Conservation (phyloP, 805 yeast species). For the Yamadazyma kitorensis region DNA sequence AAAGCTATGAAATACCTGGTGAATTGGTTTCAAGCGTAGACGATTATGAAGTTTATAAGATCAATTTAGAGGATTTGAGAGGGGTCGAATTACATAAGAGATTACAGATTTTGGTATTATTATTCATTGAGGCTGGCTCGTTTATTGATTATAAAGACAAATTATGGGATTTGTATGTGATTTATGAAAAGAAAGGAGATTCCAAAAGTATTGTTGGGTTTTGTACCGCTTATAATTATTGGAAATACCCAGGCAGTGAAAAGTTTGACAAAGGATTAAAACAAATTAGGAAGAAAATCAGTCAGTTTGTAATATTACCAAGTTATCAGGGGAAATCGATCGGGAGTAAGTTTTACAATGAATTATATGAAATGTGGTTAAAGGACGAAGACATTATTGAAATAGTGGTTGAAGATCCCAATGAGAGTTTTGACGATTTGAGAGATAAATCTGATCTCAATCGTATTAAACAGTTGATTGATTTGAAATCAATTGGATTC, state of each 20-base stretch:
- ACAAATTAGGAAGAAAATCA: slow-evolving; percentile 65
- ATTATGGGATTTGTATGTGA: slow-evolving; percentile 74
- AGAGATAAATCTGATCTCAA: slow-evolving; percentile 77
- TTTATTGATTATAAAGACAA: slow-evolving; percentile 75
- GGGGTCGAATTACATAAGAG: slow-evolving; percentile 60
- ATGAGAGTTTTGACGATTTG: slow-evolving; percentile 85
- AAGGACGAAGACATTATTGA: slow-evolving; percentile 54
- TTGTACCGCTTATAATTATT: slow-evolving; percentile 79
- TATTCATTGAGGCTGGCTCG: slow-evolving; percentile 93
- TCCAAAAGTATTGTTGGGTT: slow-evolving; percentile 65
- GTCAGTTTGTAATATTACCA: slow-evolving; percentile 85
- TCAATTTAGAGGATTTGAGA: slow-evolving; percentile 36
- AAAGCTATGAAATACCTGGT: slow-evolving; percentile 43
- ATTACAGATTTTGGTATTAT: slow-evolving; percentile 73
- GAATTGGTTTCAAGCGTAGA: slow-evolving; percentile 14
- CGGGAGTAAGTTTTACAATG: slow-evolving; percentile 65
- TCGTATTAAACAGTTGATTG: slow-evolving; percentile 23
- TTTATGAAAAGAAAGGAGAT: slow-evolving; percentile 28
- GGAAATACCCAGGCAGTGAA: slow-evolving; percentile 61
- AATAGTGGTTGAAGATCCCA: slow-evolving; percentile 91
- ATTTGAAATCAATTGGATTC: slow-evolving; percentile 19
- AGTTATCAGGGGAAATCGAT: slow-evolving; percentile 72
- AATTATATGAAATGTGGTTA: slow-evolving; percentile 55
- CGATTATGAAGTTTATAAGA: slow-evolving; percentile 50
- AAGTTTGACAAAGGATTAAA: slow-evolving; percentile 45